Evolutionary conservation across 495 filamentous ascomycete genomes (phyloP).

Genomic region (Xylaria curta): DNA sequence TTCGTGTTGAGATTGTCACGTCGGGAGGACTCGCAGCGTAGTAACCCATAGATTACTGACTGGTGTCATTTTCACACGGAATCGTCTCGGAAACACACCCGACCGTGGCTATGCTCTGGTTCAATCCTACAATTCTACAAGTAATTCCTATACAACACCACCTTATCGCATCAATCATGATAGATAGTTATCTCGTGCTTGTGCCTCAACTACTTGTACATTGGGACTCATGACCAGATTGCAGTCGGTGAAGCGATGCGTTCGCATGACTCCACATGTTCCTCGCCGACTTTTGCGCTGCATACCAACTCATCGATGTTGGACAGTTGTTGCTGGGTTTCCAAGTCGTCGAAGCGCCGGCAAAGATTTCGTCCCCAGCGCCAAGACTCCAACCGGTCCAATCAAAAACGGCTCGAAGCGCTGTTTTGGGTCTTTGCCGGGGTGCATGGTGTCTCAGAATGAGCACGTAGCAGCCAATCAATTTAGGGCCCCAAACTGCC

Average conservation of each 20-base stretch:
- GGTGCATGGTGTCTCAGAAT: constrained; percentile 20
- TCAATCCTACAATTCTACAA: not conserved
- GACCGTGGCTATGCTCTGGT: constrained; percentile 15
- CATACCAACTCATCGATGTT: not conserved
- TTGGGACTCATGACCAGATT: not conserved
- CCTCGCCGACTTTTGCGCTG: not conserved
- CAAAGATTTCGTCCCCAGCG: not conserved
- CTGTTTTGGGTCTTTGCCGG: constrained; percentile 16
- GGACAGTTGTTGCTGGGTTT: constrained; percentile 3
- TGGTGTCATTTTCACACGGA: not conserved
- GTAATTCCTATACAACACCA: not conserved
- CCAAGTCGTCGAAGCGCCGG: constrained; percentile 20
- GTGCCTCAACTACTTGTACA: not conserved
- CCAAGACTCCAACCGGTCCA: constrained; percentile 21
- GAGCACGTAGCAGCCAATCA: constrained; percentile 7
- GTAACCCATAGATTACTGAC: not conserved
- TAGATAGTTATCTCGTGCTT: not conserved
- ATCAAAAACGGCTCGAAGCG: constrained; percentile 24
- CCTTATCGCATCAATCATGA: not conserved
- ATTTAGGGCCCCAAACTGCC: not conserved
- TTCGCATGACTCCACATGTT: constrained; percentile 7
- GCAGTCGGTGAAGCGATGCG: not conserved
- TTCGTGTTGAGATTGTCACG: not conserved
- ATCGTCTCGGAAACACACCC: constrained; percentile 15
- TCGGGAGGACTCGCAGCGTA: not conserved